Percentiles rank a stretch among this genome's conserved stretches.
Conservation (phyloP, 176 grass and related monocot species). For the maize (Zea mays) region DNA sequence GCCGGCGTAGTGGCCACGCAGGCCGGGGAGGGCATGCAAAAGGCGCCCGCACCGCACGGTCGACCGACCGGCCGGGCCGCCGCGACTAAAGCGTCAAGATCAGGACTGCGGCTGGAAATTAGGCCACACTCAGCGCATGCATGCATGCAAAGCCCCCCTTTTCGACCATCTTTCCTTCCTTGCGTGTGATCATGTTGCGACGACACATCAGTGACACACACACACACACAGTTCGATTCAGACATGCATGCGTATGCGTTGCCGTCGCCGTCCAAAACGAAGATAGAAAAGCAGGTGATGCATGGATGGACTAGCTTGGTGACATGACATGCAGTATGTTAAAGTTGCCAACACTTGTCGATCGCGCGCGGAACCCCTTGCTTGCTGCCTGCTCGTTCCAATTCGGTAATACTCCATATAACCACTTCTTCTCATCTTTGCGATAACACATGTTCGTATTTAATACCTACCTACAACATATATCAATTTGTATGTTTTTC, state of each 20-base stretch:
- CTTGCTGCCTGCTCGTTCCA: too few species aligned
- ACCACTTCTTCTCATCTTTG: too few species aligned
- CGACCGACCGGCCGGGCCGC: too few species aligned
- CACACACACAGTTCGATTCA: neutral
- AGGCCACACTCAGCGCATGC: neutral
- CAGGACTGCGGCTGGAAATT: neutral
- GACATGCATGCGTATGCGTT: neutral
- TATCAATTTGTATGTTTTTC: too few species aligned
- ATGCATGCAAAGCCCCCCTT: neutral
- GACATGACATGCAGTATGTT: neutral
- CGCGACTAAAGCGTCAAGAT: neutral
- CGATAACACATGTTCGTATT: too few species aligned
- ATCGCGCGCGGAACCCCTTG: neutral
- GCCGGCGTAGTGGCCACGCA: conserved; percentile 40
- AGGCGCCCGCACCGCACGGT: too few species aligned
- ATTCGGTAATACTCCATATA: too few species aligned
- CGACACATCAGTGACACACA: neutral
- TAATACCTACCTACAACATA: too few species aligned
- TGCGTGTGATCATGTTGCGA: neutral
- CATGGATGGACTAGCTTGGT: neutral
- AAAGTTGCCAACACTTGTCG: neutral
- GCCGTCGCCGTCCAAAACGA: neutral
- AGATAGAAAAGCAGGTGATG: neutral
- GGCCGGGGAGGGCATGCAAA: neutral
- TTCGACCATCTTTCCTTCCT: neutral